Conservation (phyloP, 192 early-diverging fungal species). For the Coemansia sp. region DNA sequence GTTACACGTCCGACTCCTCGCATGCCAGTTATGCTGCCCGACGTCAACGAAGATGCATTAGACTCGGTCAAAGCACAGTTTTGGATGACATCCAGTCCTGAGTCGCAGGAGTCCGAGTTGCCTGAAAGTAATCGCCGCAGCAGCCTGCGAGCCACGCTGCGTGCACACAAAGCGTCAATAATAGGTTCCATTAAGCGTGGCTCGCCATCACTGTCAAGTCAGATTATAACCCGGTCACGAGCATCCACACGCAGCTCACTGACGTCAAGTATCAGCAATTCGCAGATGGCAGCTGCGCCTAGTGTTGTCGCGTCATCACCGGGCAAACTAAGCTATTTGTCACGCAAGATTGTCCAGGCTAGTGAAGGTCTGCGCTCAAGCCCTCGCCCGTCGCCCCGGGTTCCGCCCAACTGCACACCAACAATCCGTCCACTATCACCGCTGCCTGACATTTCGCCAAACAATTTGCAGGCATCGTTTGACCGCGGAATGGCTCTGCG, state of each 20-base stretch:
- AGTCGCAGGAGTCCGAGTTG: slow-evolving; percentile 31
- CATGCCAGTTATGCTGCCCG: neutral
- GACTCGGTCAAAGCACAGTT: slow-evolving; percentile 31
- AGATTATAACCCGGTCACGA: slow-evolving; percentile 1
- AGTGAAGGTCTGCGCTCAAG: neutral
- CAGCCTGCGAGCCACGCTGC: slow-evolving; percentile 31
- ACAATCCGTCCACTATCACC: slow-evolving; percentile 40
- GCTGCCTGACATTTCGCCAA: slow-evolving; percentile 42
- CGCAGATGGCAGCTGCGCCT: neutral
- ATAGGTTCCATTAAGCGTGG: slow-evolving; percentile 42
- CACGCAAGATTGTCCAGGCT: slow-evolving; percentile 11
- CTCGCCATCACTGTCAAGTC: slow-evolving; percentile 13
- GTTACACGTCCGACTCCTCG: slow-evolving; percentile 1
- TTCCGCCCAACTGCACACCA: slow-evolving; percentile 12
- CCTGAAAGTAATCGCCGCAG: slow-evolving; percentile 19
- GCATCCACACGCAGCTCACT: slow-evolving; percentile 5
- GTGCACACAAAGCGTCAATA: slow-evolving; percentile 38
- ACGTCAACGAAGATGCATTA: neutral
- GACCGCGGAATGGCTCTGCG: slow-evolving; percentile 43
- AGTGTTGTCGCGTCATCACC: slow-evolving; percentile 8
- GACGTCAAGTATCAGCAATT: neutral
- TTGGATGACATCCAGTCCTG: slow-evolving; percentile 48
- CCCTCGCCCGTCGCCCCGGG: slow-evolving; percentile 4
- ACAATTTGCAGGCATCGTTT: slow-evolving; percentile 52
- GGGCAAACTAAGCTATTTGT: slow-evolving; percentile 10